Conservation (phyloP, 2,329 filamentous ascomycete species). For the Periconia macrospinosa region DNA sequence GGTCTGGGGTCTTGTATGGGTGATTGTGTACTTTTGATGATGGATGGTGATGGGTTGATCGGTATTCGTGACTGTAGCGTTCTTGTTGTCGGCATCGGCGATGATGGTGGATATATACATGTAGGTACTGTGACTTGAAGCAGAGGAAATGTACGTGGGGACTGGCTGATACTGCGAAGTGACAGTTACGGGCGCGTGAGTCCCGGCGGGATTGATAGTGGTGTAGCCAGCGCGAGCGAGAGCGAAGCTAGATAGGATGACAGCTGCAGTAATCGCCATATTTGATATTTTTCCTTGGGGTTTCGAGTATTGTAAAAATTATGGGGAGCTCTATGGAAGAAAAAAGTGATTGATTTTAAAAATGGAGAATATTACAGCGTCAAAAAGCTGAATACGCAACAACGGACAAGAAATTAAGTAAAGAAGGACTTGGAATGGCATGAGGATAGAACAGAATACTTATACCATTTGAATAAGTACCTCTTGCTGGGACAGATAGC, state of each 20-base stretch:
- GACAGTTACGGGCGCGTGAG: conserved; percentile 30
- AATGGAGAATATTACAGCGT: neutral
- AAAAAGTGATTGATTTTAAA: conserved; percentile 33
- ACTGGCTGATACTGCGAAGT: conserved; percentile 35
- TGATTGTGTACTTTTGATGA: conserved; percentile 30
- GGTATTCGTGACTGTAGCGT: conserved; percentile 28
- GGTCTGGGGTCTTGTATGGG: conserved; percentile 6
- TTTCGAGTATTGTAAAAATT: conserved; percentile 11
- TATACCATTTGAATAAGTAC: neutral
- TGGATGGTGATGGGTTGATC: conserved; percentile 30
- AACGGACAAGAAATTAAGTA: neutral
- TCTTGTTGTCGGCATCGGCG: conserved; percentile 27
- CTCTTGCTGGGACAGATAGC: neutral
- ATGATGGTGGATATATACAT: conserved; percentile 32
- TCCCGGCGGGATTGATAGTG: conserved; percentile 30
- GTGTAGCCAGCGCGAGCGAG: conserved; percentile 29
- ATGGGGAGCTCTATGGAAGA: conserved; percentile 11
- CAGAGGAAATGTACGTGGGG: conserved; percentile 25
- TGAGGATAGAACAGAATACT: neutral
- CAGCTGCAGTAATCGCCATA: conserved; percentile 18
- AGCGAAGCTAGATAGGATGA: conserved; percentile 28
- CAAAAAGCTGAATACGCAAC: neutral
- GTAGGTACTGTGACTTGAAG: conserved; percentile 15
- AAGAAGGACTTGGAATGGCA: neutral
- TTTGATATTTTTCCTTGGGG: neutral